A percentile compares a stretch with the other conserved stretches of the same genome.
These are phyloP conservation scores for Diaporthe citrichinensis DNA, from an alignment of 2,329 filamentous ascomycete genomes.

Conservation along the genomic window DNA sequence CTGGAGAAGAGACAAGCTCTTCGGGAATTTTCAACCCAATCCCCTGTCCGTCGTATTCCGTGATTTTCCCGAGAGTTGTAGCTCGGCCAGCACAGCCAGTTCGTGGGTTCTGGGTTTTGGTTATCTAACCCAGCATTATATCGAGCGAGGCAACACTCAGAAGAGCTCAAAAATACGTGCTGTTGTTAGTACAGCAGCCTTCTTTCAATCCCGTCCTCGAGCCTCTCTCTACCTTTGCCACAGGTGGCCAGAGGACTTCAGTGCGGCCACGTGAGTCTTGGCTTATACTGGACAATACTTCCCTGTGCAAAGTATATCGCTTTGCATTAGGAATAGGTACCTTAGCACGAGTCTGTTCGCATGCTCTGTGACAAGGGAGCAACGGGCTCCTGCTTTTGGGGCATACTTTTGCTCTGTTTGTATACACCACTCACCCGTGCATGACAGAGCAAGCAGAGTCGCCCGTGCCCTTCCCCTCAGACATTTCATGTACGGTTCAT, in stretches of 20 bases:
- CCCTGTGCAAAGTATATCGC: neutral
- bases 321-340: neutral
- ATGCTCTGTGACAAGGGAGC: neutral
- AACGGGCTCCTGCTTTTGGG: neutral
- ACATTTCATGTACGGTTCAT: neutral
- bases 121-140: neutral
- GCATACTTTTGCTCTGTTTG: too few species aligned
- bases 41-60: neutral
- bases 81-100: neutral
- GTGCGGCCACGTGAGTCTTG: neutral
- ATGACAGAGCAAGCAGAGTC: neutral
- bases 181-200: neutral
- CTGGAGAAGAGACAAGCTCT: neutral
- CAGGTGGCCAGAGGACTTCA: neutral
- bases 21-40: neutral
- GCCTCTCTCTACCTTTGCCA: neutral
- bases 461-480: neutral
- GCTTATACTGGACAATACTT: neutral
- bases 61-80: conserved; percentile 12
- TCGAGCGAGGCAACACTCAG: neutral
- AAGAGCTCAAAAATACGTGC: neutral
- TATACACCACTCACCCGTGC: neutral
- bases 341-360: neutral
- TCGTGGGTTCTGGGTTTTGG: neutral
- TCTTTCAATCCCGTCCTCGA: neutral